Base-by-base conservation (phyloP, 1,284 basidiomycete genomes). In the Cyathus pygmaeus region DNA sequence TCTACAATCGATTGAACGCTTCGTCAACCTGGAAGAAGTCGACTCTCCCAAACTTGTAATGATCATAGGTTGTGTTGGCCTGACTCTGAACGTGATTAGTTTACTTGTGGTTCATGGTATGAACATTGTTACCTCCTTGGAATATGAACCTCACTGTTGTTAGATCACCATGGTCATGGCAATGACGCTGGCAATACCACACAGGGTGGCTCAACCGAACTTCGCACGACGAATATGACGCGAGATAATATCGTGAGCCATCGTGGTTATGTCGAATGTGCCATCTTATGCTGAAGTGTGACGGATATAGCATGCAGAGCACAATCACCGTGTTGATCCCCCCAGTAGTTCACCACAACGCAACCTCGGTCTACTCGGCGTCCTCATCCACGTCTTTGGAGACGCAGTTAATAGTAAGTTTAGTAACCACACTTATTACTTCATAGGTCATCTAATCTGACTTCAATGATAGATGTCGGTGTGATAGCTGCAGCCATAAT, bases 1-100 rank as follows among this genome's bases (percentile, higher is more conserved):
- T 55, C 73, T 85, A 11, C 83, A 85, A 71, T 83, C 83, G 4
- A 73, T 84, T n/a, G n/a, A n/a, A n/a, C n/a, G n/a, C n/a, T n/a
- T n/a, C n/a, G n/a, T n/a, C n/a, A 73, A 82, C 63, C 65, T 83
- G 33, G 76, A 84, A 64, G 63, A 55, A 17, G 74, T 85, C 9
- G 65, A 80, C n/a, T 72, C 71, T 2, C 82, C 83, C 2, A 61
- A 78, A 29, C 72, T 79, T 59, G 72, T 85, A 10, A 72, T 85
- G 33, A 80, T 83, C 57, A 75, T 84, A 46, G n/a, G n/a, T n/a
- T n/a, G n/a, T n/a, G n/a, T n/a, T n/a, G n/a, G n/a, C n/a, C n/a
- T n/a, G n/a, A n/a, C n/a, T 26, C 71, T 85, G 27, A 85, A n/a
- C n/a, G n/a, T 83, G 17, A 59, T 81, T 24, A 83, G 82, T 61